These are phyloP conservation scores for Colletotrichum destructivum DNA, from an alignment of 2,329 filamentous ascomycete genomes.

Conservation along the genomic window DNA sequence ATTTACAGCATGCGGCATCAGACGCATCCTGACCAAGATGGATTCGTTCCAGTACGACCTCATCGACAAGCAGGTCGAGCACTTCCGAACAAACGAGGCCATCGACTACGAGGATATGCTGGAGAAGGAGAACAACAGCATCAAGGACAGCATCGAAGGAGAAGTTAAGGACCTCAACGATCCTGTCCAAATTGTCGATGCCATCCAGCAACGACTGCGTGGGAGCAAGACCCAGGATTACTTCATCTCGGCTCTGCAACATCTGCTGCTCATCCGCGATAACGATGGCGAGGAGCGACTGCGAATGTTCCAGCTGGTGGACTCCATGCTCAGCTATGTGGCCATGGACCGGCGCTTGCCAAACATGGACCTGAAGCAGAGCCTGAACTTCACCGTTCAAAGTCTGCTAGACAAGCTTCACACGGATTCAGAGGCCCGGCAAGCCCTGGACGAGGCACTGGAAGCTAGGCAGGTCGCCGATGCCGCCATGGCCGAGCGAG, in stretches of 20 bases:
- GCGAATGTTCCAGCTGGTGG: conserved; percentile 96
- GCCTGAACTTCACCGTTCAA: conserved; percentile 97
- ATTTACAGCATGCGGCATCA: conserved; percentile 96
- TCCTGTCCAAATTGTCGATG: conserved; percentile 92
- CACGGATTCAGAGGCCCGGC: conserved; percentile 94
- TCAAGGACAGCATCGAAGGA: conserved; percentile 88
- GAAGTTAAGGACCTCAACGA: conserved; percentile 94
- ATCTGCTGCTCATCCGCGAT: conserved; percentile 92
- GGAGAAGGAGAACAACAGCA: conserved; percentile 90
- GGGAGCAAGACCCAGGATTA: conserved; percentile 93
- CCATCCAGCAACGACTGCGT: conserved; percentile 87
- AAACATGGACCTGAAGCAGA: conserved; percentile 98
- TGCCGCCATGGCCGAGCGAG: conserved; percentile 94
- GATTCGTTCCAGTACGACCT: conserved; percentile 98
- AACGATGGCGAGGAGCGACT: conserved; percentile 93
- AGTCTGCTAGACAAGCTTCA: conserved; percentile 95
- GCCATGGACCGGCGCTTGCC: conserved; percentile 97
- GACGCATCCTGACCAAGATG: conserved; percentile 96
- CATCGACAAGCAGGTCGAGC: conserved; percentile 98
- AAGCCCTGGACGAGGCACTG: conserved; percentile 91
- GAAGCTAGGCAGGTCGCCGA: conserved; percentile 95
- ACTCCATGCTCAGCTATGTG: conserved; percentile 99
- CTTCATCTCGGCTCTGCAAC: conserved; percentile 95
- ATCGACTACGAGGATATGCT: conserved; percentile 99
- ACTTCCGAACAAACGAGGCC: conserved; percentile 92